Conservation (phyloP, 495 filamentous ascomycete species). For the Tuber indicum region DNA sequence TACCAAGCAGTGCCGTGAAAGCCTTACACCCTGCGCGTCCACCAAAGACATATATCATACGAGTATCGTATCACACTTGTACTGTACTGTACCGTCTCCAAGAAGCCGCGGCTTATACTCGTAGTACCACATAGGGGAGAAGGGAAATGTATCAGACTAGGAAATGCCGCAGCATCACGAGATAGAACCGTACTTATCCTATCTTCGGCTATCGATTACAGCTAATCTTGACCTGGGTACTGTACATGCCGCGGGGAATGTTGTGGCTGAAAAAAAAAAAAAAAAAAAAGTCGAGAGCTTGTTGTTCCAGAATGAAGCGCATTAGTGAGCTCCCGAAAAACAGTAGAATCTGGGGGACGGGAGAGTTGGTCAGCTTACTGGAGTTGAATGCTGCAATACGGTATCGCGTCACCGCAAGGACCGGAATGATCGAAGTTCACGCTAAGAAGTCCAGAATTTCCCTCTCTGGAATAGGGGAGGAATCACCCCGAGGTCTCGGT, state of each 20-base stretch:
- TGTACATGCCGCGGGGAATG: not conserved
- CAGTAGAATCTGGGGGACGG: not conserved
- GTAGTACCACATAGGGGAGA: not conserved
- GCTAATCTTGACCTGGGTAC: not conserved
- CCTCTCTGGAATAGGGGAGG: too few relatives aligned
- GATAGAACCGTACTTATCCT: not conserved
- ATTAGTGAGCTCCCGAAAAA: not conserved
- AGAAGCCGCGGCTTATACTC: not conserved
- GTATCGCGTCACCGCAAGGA: not conserved
- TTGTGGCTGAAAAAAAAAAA: not conserved
- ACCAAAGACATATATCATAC: not conserved
- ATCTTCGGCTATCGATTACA: not conserved
- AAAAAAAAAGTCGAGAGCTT: not conserved
- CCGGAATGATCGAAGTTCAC: too few relatives aligned
- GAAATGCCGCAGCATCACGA: not conserved
- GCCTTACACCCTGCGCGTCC: not conserved
- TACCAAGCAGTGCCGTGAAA: not conserved
- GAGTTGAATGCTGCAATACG: not conserved
- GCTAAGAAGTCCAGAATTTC: too few relatives aligned
- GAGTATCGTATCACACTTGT: too few relatives aligned
- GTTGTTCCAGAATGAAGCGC: not conserved
- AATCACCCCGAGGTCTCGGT: too few relatives aligned
- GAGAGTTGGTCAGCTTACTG: not conserved
- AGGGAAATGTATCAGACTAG: not conserved
- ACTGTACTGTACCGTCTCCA: not conserved